These are phyloP conservation scores for Eimeria necatrix DNA, from an alignment of 169 alveolate species.

Conservation along the genomic window DNA sequence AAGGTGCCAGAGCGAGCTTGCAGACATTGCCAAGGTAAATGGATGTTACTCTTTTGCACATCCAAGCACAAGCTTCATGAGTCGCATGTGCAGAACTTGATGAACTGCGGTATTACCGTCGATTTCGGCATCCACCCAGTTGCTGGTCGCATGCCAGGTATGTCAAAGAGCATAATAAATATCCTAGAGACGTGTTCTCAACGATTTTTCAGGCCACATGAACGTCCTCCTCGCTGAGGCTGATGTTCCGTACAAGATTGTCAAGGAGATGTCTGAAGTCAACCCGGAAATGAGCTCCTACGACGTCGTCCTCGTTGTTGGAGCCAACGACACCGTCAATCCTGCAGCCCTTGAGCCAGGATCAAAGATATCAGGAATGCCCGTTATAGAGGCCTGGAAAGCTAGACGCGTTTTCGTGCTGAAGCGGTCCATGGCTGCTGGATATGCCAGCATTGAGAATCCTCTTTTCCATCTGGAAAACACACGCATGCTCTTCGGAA, in stretches of 20 bases:
- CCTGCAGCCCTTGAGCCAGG: conserved; percentile 95
- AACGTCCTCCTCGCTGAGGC: conserved; percentile 98
- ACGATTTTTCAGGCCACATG: conserved; percentile 94
- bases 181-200: background rate
- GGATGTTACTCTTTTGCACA: background rate
- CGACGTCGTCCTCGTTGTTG: conserved; percentile 95
- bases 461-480: conserved; percentile 94
- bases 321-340: conserved; percentile 97
- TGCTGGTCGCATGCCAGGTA: conserved; percentile 97
- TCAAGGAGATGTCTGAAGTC: conserved; percentile 96
- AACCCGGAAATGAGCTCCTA: conserved; percentile 87
- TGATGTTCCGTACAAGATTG: conserved; percentile 96
- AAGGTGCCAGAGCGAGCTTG: conserved; percentile 83
- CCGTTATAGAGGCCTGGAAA: conserved; percentile 97
- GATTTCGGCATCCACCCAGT: conserved; percentile 98
- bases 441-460: conserved; percentile 96
- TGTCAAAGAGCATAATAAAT: background rate
- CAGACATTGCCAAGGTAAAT: conserved; percentile 80
- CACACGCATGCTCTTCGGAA: conserved; percentile 94
- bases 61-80: background rate
- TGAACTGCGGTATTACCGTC: conserved; percentile 90
- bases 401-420: conserved; percentile 92
- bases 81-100: conserved; percentile 79
- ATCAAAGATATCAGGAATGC: conserved; percentile 96
- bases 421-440: conserved; percentile 96